Evolutionary conservation across 345 rosid species (phyloP).

Genomic region (Populus deltoides): DNA sequence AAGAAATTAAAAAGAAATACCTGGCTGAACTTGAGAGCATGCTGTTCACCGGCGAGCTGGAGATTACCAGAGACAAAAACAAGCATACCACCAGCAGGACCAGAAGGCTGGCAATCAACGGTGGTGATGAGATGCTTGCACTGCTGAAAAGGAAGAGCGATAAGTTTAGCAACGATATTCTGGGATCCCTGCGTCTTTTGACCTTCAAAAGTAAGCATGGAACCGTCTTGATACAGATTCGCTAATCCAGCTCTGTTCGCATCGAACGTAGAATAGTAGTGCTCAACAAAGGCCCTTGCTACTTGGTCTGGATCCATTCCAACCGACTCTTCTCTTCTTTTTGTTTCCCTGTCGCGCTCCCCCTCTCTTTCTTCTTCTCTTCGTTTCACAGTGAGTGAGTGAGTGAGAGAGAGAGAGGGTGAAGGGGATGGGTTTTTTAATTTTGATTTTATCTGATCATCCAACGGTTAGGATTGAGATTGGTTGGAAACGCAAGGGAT

Average conservation of each 20-base stretch:
- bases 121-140: constrained; percentile 81
- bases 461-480: neutral
- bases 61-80: constrained; percentile 91
- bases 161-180: constrained; percentile 79
- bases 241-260: constrained; percentile 57
- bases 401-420: neutral
- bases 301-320: constrained; percentile 81
- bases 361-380: constrained; percentile 22
- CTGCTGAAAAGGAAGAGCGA: constrained; percentile 84
- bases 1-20: constrained; percentile 21
- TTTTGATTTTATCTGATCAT: neutral
- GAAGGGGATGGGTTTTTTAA: neutral
- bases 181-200: constrained; percentile 82
- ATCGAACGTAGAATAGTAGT: constrained; percentile 86
- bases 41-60: constrained; percentile 88
- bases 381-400: neutral
- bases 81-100: constrained; percentile 82
- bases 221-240: constrained; percentile 72
- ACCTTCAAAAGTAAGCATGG: constrained; percentile 94
- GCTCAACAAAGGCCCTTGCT: constrained; percentile 86
- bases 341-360: neutral
- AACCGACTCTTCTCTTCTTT: neutral
- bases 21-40: constrained; percentile 96
- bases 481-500: too few species aligned
- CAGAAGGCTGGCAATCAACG: constrained; percentile 98